These are phyloP conservation scores for Ceratocystis smalleyi DNA, from an alignment of 2,329 filamentous ascomycete species.

Conservation along the genomic window DNA sequence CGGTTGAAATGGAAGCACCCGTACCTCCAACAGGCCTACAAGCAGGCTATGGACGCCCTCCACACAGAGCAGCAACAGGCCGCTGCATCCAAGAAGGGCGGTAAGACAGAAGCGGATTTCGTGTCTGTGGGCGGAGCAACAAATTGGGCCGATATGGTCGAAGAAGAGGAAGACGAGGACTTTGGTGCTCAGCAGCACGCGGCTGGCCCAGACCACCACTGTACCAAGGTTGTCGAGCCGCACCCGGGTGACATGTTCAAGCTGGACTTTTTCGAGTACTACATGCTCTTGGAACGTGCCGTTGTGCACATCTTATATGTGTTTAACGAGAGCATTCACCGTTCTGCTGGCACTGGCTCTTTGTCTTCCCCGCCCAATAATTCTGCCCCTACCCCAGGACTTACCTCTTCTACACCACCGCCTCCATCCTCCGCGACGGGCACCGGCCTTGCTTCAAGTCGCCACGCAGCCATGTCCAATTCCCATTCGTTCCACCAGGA, in stretches of 20 bases:
- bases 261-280: slow-evolving; percentile 64
- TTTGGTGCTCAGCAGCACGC: slow-evolving; percentile 6
- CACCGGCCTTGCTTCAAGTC: background rate
- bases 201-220: background rate
- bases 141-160: slow-evolving; percentile 12
- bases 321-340: slow-evolving; percentile 40
- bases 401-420: background rate
- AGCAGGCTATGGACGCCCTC: slow-evolving; percentile 28
- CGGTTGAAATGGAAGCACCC: slow-evolving; percentile 49
- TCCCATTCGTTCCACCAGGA: slow-evolving; percentile 52
- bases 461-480: slow-evolving; percentile 6
- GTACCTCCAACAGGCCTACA: slow-evolving; percentile 42
- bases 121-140: background rate
- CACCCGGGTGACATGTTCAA: slow-evolving; percentile 51
- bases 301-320: slow-evolving; percentile 51
- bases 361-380: background rate
- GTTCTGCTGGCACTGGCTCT: slow-evolving; percentile 13
- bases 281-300: slow-evolving; percentile 55
- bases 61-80: background rate
- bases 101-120: background rate
- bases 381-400: background rate
- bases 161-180: slow-evolving; percentile 20
- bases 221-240: slow-evolving; percentile 26
- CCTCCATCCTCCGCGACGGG: background rate
- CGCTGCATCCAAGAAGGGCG: background rate